Evolutionary conservation across 371 early-diverging fungal genomes (phyloP).

Genomic region (Rhizopus stolonifer): DNA sequence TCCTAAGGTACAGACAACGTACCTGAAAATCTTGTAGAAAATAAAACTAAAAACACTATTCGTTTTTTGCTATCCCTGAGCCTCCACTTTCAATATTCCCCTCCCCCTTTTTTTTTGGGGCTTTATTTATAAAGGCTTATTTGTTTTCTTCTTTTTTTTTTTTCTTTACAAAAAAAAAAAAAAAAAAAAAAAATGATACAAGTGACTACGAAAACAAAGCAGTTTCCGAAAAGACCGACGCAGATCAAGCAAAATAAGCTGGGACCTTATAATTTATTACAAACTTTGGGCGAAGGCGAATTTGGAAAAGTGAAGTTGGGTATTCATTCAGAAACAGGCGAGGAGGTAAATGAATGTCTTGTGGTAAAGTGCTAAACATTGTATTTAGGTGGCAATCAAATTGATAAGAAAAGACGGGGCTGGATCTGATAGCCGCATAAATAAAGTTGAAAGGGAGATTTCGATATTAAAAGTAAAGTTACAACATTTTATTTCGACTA

Average conservation of each 20-base stretch:
- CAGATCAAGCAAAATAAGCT: slow-evolving; percentile 21
- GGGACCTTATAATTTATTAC: slow-evolving; percentile 21
- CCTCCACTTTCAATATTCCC: too few species aligned
- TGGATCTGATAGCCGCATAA: slow-evolving; percentile 48
- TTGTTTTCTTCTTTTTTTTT: too few species aligned
- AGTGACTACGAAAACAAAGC: neutral
- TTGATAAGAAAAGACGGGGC: slow-evolving; percentile 61
- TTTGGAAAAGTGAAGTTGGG: slow-evolving; percentile 98
- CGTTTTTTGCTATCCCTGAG: too few species aligned
- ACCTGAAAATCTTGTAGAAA: too few species aligned
- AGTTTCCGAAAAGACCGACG: slow-evolving; percentile 9
- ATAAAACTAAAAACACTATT: too few species aligned
- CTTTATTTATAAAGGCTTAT: too few species aligned
- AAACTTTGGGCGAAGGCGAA: slow-evolving; percentile 78
- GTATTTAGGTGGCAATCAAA: slow-evolving; percentile 63
- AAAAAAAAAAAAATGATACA: neutral
- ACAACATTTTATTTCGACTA: neutral
- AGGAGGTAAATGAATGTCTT: too few species aligned
- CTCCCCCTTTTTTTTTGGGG: too few species aligned
- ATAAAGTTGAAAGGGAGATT: slow-evolving; percentile 76
- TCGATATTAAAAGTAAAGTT: slow-evolving; percentile 58
- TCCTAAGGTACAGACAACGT: too few species aligned
- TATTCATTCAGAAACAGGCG: slow-evolving; percentile 82
- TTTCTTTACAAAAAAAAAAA: too few species aligned
- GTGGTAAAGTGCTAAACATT: too few species aligned